Evolutionary conservation across 805 yeast genomes (phyloP).

Genomic region (Danielia reshetovae): DNA sequence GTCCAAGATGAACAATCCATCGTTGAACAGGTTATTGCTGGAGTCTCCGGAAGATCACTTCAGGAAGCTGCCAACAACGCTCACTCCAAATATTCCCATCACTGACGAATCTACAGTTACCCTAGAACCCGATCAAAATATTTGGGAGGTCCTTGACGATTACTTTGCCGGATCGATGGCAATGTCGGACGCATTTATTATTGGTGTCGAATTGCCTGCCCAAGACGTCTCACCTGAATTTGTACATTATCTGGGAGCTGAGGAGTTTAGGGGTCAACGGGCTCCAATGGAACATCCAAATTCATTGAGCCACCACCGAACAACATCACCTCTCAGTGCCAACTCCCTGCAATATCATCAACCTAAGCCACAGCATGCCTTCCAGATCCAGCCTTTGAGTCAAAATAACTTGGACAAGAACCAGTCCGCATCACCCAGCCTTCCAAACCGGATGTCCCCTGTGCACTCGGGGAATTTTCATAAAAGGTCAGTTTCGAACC

Average conservation of each 20-base stretch:
- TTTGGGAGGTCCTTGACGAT: conserved; percentile 55
- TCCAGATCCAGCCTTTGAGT: conserved; percentile 5
- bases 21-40: conserved; percentile 6
- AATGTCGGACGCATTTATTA: conserved; percentile 59
- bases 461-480: conserved; percentile 11
- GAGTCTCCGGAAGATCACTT: conserved; percentile 5
- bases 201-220: conserved; percentile 34
- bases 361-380: conserved; percentile 32
- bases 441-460: conserved; percentile 3
- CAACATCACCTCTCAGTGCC: conserved; percentile 2
- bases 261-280: no score
- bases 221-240: background rate
- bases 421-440: conserved; percentile 10
- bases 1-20: conserved; percentile 4
- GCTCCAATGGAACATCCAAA: background rate
- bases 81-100: background rate
- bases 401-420: conserved; percentile 2
- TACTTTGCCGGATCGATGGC: conserved; percentile 67
- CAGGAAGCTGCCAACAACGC: background rate
- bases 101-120: conserved; percentile 1
- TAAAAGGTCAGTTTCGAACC: conserved; percentile 33
- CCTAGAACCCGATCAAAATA: conserved; percentile 59
- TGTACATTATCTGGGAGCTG: background rate
- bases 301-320: background rate
- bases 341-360: conserved; percentile 20